These are phyloP conservation scores for Iberis amara DNA, from an alignment of 441 rosid species.

Conservation along the genomic window DNA sequence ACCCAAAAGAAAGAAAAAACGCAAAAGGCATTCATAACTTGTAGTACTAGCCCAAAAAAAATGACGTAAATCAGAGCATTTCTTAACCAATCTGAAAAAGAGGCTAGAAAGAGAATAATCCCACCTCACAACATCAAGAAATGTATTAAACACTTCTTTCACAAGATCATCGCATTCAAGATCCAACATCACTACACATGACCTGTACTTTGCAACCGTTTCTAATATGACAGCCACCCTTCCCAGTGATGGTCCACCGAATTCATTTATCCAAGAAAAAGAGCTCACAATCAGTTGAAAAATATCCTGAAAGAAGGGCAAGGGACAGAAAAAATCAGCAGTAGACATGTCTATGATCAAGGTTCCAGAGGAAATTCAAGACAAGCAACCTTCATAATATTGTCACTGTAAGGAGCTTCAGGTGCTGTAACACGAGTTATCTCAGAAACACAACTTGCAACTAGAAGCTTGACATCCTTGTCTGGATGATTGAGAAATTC, in stretches of 20 bases:
- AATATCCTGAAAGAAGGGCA: conserved; percentile 48
- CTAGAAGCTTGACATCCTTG: conserved; percentile 90
- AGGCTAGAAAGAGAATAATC: conserved; percentile 31
- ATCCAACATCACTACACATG: conserved; percentile 82
- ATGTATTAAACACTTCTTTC: conserved; percentile 70
- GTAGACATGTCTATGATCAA: not conserved
- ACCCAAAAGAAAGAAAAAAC: not conserved
- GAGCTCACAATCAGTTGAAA: conserved; percentile 64
- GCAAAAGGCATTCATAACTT: not conserved
- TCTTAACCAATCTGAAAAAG: conserved; percentile 13
- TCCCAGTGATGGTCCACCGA: conserved; percentile 66
- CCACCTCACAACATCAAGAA: conserved; percentile 89
- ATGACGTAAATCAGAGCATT: conserved; percentile 19
- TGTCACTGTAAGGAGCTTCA: conserved; percentile 93
- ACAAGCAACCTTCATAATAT: conserved; percentile 68
- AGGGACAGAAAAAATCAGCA: conserved; percentile 26
- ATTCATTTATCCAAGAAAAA: conserved; percentile 59
- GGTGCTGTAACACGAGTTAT: conserved; percentile 99
- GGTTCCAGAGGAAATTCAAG: conserved; percentile 9
- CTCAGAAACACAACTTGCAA: conserved; percentile 96
- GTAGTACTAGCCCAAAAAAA: conserved; percentile 6
- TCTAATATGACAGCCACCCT: conserved; percentile 69
- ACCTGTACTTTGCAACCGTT: conserved; percentile 73
- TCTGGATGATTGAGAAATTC: conserved; percentile 91
- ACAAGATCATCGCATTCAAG: conserved; percentile 74